Evolutionary conservation across 75 land plant genomes (phyloP).

Genomic region (Sequoiadendron giganteum): DNA sequence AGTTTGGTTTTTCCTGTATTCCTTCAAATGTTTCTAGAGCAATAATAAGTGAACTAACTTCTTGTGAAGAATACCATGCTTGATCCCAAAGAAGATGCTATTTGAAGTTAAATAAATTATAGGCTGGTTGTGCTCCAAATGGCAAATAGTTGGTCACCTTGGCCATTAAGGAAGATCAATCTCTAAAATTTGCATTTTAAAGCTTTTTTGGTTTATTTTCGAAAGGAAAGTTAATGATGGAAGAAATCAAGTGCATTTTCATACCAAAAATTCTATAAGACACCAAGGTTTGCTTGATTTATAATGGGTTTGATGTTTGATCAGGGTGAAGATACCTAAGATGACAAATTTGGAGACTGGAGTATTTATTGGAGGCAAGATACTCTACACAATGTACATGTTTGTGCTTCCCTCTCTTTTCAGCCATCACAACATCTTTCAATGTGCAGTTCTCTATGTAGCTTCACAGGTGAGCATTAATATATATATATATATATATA

Average conservation of each 20-base stretch:
- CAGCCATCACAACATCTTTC: constrained; percentile 24
- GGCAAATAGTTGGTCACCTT: not conserved
- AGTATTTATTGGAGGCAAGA: constrained; percentile 42
- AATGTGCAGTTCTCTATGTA: constrained; percentile 24
- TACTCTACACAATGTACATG: constrained; percentile 46
- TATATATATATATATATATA: not conserved
- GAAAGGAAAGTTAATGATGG: not conserved
- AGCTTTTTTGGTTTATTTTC: not conserved
- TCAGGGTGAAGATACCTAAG: constrained; percentile 45
- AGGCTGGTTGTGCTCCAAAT: not conserved
- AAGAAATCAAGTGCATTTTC: not conserved
- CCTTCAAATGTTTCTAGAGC: not conserved
- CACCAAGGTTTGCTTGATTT: not conserved
- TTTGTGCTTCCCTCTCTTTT: constrained; percentile 37
- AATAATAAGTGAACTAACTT: not conserved
- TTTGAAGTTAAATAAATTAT: not conserved
- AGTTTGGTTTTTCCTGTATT: not conserved
- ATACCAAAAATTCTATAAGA: not conserved
- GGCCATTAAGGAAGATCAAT: not conserved
- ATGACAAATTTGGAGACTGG: constrained; percentile 36
- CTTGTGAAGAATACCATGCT: not conserved
- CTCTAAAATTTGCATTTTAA: not conserved
- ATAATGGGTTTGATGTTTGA: not conserved
- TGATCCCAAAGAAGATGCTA: not conserved
- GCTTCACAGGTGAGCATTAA: constrained; percentile 19